Base-by-base conservation (phyloP, 345 rosid genomes). In the Cardamine resedifolia region DNA sequence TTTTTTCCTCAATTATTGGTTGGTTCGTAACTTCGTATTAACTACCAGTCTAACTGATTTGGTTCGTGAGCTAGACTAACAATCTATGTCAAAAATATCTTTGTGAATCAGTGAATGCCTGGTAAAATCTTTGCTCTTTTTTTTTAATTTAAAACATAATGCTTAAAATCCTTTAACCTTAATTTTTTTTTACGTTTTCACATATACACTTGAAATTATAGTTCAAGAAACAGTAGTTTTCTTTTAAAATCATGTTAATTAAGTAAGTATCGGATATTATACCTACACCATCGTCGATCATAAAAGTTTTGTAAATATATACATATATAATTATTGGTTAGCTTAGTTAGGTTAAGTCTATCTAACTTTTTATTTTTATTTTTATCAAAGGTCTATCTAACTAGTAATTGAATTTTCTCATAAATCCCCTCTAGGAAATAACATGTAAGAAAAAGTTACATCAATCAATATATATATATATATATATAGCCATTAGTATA, bases 211-310 rank as follows among this genome's bases (percentile, higher is more conserved):
- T 44, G 31, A 44, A 28, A 1, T 28, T 48, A 23, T 47, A 16
- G 36, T 58, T 70, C 6, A 30, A 16, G n/a, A 48, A 24, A 44
- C 20, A 20, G 12, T 68, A 70, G 0, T 33, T n/a, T 58, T 20
- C 49, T 19, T 60, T 19, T 14, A 51, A 41, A 10, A 16, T 26
- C 30, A 63, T 41, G 70, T 63, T 52, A 38, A 10, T 8, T 62
- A 61, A 41, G 34, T 3, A 45, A 57, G 69, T 48, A 16, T 18
- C 3, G 38, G 34, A 52, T 72, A 52, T n/a, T 43, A 71, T 61
- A 72, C 70, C 70, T 62, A 51, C 41, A 52, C 62, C 31, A 71
- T 38, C 60, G 36, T 33, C 58, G 66, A 62, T 52, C 69, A 21
- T 41, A 62, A 72, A 72, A 52, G 34, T 26, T 39, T 52, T 63